Conservation (phyloP, 805 yeast species). For the Metschnikowia dekortorum region DNA sequence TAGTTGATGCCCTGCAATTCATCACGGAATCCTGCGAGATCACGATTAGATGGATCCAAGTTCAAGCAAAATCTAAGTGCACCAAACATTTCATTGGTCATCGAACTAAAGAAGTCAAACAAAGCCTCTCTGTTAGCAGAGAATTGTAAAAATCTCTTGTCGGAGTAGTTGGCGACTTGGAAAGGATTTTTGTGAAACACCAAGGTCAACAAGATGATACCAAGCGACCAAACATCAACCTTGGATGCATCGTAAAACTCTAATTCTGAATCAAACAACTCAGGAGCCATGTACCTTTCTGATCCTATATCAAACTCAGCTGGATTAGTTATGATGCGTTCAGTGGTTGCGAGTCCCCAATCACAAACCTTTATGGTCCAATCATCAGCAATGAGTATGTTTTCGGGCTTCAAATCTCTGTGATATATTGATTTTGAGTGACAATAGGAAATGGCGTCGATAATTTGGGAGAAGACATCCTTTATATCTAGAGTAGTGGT, state of each 20-base stretch:
- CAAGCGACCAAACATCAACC: slow-evolving; percentile 87
- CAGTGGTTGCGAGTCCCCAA: slow-evolving; percentile 56
- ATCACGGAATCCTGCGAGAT: slow-evolving; percentile 52
- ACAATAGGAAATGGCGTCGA: slow-evolving; percentile 48
- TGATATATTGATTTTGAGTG: slow-evolving; percentile 48
- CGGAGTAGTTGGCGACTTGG: slow-evolving; percentile 72
- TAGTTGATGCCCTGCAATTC: slow-evolving; percentile 59
- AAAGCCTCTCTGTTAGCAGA: slow-evolving; percentile 84
- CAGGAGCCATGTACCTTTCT: slow-evolving; percentile 95
- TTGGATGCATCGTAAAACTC: slow-evolving; percentile 72
- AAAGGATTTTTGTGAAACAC: slow-evolving; percentile 90
- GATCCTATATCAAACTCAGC: slow-evolving; percentile 74
- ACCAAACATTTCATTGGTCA: slow-evolving; percentile 83
- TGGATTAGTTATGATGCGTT: slow-evolving; percentile 50
- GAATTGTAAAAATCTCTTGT: slow-evolving; percentile 79
- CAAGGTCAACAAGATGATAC: slow-evolving; percentile 74
- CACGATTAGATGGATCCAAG: slow-evolving; percentile 83
- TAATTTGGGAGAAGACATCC: slow-evolving; percentile 49
- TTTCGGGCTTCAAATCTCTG: slow-evolving; percentile 57
- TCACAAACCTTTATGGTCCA: slow-evolving; percentile 57
- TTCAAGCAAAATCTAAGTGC: slow-evolving; percentile 74
- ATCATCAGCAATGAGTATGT: slow-evolving; percentile 45
- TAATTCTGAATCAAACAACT: slow-evolving; percentile 60
- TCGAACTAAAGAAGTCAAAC: slow-evolving; percentile 85
- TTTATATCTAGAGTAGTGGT: slow-evolving; percentile 50